These are phyloP conservation scores for Violaceomyces palustris DNA, from an alignment of 1,284 basidiomycete genomes.

Conservation along the genomic window DNA sequence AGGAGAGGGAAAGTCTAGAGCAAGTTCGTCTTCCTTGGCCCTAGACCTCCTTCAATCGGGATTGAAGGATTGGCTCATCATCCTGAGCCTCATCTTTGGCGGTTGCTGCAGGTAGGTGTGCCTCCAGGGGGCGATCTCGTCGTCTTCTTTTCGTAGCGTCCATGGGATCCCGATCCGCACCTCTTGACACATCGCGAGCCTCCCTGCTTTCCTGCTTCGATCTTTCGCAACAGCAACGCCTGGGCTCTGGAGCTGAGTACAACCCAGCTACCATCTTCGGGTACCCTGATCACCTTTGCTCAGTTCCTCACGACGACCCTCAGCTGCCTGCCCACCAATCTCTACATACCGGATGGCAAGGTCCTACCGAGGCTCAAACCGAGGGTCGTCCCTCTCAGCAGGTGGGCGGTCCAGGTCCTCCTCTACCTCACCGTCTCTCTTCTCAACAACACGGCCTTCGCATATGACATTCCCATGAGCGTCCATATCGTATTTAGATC, in stretches of 20 bases:
- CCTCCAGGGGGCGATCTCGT: too few relatives aligned
- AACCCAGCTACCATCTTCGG: conserved; percentile 29
- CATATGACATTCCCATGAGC: conserved; percentile 74
- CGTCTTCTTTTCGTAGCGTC: neutral
- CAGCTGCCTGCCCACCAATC: conserved; percentile 26
- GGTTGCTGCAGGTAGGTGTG: conserved; percentile 40
- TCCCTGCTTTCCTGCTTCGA: neutral
- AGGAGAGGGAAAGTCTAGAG: too few relatives aligned
- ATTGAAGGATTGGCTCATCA: conserved; percentile 38
- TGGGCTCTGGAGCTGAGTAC: conserved; percentile 45
- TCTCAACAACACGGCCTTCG: conserved; percentile 87
- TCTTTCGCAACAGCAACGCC: conserved; percentile 28
- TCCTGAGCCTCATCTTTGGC: conserved; percentile 49
- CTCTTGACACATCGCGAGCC: neutral
- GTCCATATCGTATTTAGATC: conserved; percentile 93
- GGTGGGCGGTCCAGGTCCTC: conserved; percentile 75
- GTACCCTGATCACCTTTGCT: conserved; percentile 47
- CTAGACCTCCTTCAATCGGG: too few relatives aligned
- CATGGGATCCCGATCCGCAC: neutral
- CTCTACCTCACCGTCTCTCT: conserved; percentile 76
- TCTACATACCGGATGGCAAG: conserved; percentile 4
- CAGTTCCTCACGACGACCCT: conserved; percentile 46
- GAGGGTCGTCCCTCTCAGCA: conserved; percentile 62
- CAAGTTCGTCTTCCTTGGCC: too few relatives aligned
- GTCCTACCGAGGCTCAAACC: conserved; percentile 8